These are phyloP conservation scores for Juncus effusus DNA, from an alignment of 176 grass and related monocot species.

Conservation along the genomic window DNA sequence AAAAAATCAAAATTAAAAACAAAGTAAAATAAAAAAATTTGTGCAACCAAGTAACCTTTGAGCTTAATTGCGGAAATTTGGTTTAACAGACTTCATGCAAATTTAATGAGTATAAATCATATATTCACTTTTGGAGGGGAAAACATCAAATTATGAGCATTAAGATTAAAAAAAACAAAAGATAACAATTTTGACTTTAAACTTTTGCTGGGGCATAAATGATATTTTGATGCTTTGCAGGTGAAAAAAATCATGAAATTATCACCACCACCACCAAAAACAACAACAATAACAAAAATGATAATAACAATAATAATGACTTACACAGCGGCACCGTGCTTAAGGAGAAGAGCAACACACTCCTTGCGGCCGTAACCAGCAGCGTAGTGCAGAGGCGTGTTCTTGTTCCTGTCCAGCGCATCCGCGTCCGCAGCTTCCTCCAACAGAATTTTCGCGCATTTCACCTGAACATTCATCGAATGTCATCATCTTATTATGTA, in stretches of 20 bases:
- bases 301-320: conserved; percentile 11
- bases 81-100: background rate
- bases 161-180: background rate
- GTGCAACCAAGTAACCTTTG: too few species aligned
- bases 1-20: background rate
- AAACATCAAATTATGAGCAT: background rate
- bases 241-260: background rate
- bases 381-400: conserved; percentile 78
- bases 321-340: conserved; percentile 89
- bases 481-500: too few species aligned
- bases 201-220: background rate
- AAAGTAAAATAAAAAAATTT: too few species aligned
- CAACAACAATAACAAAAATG: too few species aligned
- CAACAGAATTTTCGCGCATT: conserved; percentile 66
- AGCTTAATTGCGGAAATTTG: too few species aligned
- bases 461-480: conserved; percentile 36
- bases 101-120: background rate
- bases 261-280: too few species aligned
- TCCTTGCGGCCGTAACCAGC: conserved; percentile 86
- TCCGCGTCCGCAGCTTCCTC: conserved; percentile 56
- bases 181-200: background rate
- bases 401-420: conserved; percentile 87
- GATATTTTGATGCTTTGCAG: background rate
- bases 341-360: conserved; percentile 64
- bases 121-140: too few species aligned